These are phyloP conservation scores for Diaporthe citri DNA, from an alignment of 2,329 filamentous ascomycete genomes.

Conservation along the genomic window DNA sequence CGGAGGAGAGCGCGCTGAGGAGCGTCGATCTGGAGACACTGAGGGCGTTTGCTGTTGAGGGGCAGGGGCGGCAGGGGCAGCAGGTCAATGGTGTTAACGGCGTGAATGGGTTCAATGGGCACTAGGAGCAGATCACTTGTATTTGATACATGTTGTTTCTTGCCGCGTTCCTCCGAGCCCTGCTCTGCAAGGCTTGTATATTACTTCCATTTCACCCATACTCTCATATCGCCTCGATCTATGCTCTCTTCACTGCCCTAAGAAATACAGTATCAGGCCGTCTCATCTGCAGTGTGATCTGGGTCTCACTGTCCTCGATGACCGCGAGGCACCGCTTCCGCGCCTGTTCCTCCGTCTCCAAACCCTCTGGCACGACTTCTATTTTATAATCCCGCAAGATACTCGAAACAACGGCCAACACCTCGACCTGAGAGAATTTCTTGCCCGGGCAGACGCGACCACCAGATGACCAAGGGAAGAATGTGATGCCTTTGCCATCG, in stretches of 20 bases:
- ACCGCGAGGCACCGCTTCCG: background rate
- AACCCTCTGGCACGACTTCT: background rate
- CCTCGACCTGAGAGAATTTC: constrained; percentile 9
- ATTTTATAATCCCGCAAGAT: background rate
- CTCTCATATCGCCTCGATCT: background rate
- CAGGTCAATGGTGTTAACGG: constrained; percentile 84
- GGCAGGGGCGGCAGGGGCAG: constrained; percentile 75
- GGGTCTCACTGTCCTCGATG: constrained; percentile 7
- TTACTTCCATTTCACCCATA: too few species aligned
- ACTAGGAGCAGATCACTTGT: background rate
- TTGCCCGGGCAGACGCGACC: background rate
- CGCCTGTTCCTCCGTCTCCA: background rate
- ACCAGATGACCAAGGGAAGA: background rate
- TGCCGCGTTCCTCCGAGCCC: too few species aligned
- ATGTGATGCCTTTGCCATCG: background rate
- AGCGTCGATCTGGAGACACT: constrained; percentile 62
- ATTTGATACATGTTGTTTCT: background rate
- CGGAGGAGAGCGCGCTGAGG: constrained; percentile 63
- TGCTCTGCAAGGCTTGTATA: background rate
- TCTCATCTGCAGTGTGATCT: constrained; percentile 14
- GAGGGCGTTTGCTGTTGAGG: constrained; percentile 58
- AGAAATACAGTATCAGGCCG: background rate
- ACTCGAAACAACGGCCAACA: background rate
- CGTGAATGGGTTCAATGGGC: constrained; percentile 27
- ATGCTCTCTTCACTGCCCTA: background rate